A percentile compares a stretch with the other conserved stretches of the same genome.
These are phyloP conservation scores for Scheffersomyces segobiensis DNA, from an alignment of 1,139 yeast genomes.

Conservation along the genomic window DNA sequence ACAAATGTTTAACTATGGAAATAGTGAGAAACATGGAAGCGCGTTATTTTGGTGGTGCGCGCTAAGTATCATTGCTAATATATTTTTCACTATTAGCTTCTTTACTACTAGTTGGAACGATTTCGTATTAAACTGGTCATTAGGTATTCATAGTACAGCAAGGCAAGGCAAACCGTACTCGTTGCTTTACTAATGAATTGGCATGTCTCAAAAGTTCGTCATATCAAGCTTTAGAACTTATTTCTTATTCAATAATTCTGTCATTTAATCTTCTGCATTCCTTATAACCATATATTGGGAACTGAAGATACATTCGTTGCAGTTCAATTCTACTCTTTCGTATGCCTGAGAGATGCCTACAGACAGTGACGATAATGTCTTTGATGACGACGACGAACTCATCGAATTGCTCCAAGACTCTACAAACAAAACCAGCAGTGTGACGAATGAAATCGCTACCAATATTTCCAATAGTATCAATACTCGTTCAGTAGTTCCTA, in stretches of 20 bases:
- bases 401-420: background rate
- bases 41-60: background rate
- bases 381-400: slow-evolving; percentile 9
- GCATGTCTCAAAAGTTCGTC: background rate
- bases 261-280: background rate
- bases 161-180: background rate
- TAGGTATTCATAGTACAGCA: background rate
- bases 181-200: background rate
- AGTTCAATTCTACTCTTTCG: background rate
- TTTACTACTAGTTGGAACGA: background rate
- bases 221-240: background rate
- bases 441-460: background rate
- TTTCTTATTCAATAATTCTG: too few relatives aligned
- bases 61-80: background rate
- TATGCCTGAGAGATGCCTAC: background rate
- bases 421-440: background rate
- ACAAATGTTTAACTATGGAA: background rate
- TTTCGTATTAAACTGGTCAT: background rate
- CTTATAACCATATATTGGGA: background rate
- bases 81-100: background rate
- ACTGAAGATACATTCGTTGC: background rate
- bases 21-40: background rate
- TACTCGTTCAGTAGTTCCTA: background rate
- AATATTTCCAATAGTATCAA: too few relatives aligned
- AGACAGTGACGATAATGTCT: slow-evolving; percentile 6